phyloP scores from a whole-genome alignment of 768 basidiomycete genomes.

The Lentinula raphanica region DNA sequence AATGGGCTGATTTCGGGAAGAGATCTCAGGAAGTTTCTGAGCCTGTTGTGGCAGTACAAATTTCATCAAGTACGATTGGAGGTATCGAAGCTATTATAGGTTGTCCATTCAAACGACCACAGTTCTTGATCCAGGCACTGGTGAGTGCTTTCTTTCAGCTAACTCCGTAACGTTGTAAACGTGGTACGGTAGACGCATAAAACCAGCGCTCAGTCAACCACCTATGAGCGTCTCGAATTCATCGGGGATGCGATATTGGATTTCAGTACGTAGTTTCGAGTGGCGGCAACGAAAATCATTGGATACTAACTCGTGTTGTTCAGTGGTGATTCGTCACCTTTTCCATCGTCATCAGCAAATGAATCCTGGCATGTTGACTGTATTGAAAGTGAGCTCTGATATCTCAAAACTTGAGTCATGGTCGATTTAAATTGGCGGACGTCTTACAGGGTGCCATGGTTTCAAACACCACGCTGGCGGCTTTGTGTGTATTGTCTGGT shows the following conservation, averaged over 20 bases:
- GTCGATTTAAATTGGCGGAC: neutral
- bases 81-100: slow-evolving; percentile 63
- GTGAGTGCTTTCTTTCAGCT: slow-evolving; percentile 33
- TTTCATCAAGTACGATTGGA: slow-evolving; percentile 43
- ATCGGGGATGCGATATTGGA: slow-evolving; percentile 84
- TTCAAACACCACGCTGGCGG: slow-evolving; percentile 71
- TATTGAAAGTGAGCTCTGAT: slow-evolving; percentile 56
- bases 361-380: slow-evolving; percentile 71
- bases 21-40: neutral
- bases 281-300: neutral
- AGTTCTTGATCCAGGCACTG: slow-evolving; percentile 68
- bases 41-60: slow-evolving; percentile 31
- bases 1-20: slow-evolving; percentile 68
- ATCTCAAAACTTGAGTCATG: neutral
- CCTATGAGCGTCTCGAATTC: slow-evolving; percentile 78
- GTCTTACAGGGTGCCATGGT: slow-evolving; percentile 72
- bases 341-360: slow-evolving; percentile 58
- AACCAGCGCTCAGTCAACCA: slow-evolving; percentile 47
- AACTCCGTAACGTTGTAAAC: neutral
- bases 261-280: slow-evolving; percentile 48
- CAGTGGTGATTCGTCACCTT: slow-evolving; percentile 73
- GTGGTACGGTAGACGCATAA: slow-evolving; percentile 54
- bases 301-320: neutral
- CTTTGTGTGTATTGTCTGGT: slow-evolving; percentile 66
- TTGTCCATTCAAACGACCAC: slow-evolving; percentile 53